These are phyloP conservation scores for Ustilago bromivora DNA, from an alignment of 1,284 basidiomycete genomes.

Conservation along the genomic window DNA sequence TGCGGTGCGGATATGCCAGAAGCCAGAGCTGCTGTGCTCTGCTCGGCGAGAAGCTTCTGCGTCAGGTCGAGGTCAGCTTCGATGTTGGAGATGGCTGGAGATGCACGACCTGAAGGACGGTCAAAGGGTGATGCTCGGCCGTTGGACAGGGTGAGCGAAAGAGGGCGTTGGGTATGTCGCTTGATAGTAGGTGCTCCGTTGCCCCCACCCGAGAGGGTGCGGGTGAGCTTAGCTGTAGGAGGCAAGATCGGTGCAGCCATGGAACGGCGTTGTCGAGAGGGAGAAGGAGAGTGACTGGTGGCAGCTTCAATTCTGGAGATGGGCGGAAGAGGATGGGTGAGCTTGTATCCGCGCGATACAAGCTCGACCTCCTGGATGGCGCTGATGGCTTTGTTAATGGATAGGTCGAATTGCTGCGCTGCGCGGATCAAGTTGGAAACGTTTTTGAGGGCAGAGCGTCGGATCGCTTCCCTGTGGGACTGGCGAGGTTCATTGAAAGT, in stretches of 20 bases:
- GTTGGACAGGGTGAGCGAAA: conserved; percentile 34
- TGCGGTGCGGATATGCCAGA: conserved; percentile 15
- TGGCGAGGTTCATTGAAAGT: conserved; percentile 2
- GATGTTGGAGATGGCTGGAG: conserved; percentile 23
- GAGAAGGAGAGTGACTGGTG: conserved; percentile 16
- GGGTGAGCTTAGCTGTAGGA: conserved; percentile 28
- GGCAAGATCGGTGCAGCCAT: conserved; percentile 6
- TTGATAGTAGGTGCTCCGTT: conserved; percentile 34
- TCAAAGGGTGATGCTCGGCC: conserved; percentile 40
- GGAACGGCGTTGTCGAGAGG: conserved; percentile 24
- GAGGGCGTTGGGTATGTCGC: conserved; percentile 27
- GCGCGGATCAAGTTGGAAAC: conserved; percentile 43
- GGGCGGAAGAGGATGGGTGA: conserved; percentile 65
- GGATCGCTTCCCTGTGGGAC: conserved; percentile 29
- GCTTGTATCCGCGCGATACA: conserved; percentile 64
- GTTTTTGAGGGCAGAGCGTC: conserved; percentile 20
- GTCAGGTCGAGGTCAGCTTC: conserved; percentile 18
- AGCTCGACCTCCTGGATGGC: conserved; percentile 68
- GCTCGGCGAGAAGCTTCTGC: conserved; percentile 29
- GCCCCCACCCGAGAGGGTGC: conserved; percentile 43
- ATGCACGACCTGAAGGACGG: conserved; percentile 28
- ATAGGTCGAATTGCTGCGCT: conserved; percentile 56
- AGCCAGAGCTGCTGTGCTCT: conserved; percentile 15
- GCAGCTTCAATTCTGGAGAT: conserved; percentile 67
- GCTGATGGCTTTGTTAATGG: conserved; percentile 59